These are phyloP conservation scores for Fusarium sp. DNA, from an alignment of 2,329 filamentous ascomycete genomes.

Conservation along the genomic window DNA sequence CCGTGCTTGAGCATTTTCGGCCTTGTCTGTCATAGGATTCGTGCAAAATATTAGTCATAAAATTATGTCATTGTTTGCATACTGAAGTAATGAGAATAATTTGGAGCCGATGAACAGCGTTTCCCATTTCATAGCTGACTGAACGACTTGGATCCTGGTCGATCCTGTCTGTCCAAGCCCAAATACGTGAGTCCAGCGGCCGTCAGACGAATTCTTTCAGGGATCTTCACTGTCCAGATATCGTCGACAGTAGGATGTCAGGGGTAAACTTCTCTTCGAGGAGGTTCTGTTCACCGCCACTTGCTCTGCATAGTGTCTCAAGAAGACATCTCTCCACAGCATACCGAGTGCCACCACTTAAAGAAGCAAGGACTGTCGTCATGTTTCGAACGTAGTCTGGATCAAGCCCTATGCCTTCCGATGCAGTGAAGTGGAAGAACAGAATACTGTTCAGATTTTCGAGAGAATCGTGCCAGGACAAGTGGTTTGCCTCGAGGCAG, in stretches of 20 bases:
- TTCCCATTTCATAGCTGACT: background rate
- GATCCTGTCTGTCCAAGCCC: too few species aligned
- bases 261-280: background rate
- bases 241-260: background rate
- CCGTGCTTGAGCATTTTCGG: background rate
- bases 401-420: background rate
- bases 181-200: background rate
- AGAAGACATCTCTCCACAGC: background rate
- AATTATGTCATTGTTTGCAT: background rate
- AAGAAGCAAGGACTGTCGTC: background rate
- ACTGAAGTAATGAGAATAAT: background rate
- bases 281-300: background rate
- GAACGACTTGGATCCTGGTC: rapidly evolving
- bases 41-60: too few species aligned
- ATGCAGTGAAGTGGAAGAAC: background rate
- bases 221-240: background rate
- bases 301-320: background rate
- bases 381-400: background rate
- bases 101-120: background rate
- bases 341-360: background rate
- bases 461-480: background rate
- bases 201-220: too few species aligned
- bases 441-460: background rate
- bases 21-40: too few species aligned
- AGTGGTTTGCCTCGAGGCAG: background rate